A percentile compares a stretch with the other conserved stretches of the same genome.
Evolutionary conservation across 1,284 basidiomycete species (phyloP).

Genomic region (Papiliotrema terrestris): DNA sequence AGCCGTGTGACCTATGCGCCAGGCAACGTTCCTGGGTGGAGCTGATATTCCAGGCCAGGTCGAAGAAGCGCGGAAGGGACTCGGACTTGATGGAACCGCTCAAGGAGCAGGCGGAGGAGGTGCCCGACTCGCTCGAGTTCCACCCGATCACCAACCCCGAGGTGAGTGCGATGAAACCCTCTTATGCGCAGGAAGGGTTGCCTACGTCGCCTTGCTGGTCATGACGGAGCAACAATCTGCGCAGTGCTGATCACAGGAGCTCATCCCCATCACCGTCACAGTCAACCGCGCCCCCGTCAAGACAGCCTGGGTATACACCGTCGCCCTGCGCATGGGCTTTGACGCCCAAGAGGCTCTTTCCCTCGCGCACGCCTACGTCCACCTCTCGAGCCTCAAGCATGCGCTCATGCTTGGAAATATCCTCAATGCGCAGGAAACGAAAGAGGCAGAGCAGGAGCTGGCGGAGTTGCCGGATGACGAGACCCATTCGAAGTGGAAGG

Average conservation of each 20-base stretch:
- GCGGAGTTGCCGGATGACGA: slow-evolving; percentile 36
- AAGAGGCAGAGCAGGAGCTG: slow-evolving; percentile 43
- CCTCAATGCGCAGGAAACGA: slow-evolving; percentile 51
- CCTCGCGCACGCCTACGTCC: slow-evolving; percentile 68
- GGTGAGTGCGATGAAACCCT: too few relatives aligned
- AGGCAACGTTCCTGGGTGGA: too few relatives aligned
- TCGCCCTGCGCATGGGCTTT: slow-evolving; percentile 82
- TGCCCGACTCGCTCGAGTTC: slow-evolving; percentile 30
- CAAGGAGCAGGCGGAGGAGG: slow-evolving; percentile 13
- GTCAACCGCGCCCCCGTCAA: slow-evolving; percentile 91
- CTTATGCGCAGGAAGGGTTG: too few relatives aligned
- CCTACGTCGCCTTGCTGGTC: too few relatives aligned
- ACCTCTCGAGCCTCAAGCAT: slow-evolving; percentile 80
- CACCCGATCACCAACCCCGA: slow-evolving; percentile 35
- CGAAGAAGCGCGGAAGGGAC: slow-evolving; percentile 30
- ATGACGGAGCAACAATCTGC: too few relatives aligned
- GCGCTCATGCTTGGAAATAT: slow-evolving; percentile 73
- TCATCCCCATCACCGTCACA: slow-evolving; percentile 61
- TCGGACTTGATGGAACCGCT: slow-evolving; percentile 32
- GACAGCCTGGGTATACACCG: slow-evolving; percentile 85
- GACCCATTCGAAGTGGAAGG: background rate
- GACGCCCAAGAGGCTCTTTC: slow-evolving; percentile 74
- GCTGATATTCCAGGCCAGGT: slow-evolving; percentile 10
- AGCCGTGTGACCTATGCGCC: too few relatives aligned
- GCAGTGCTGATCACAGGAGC: too few relatives aligned